A percentile compares a stretch with the other conserved stretches of the same genome.
These are phyloP conservation scores for Leucaena leucocephala DNA, from an alignment of 306 rosid species.

Conservation along the genomic window DNA sequence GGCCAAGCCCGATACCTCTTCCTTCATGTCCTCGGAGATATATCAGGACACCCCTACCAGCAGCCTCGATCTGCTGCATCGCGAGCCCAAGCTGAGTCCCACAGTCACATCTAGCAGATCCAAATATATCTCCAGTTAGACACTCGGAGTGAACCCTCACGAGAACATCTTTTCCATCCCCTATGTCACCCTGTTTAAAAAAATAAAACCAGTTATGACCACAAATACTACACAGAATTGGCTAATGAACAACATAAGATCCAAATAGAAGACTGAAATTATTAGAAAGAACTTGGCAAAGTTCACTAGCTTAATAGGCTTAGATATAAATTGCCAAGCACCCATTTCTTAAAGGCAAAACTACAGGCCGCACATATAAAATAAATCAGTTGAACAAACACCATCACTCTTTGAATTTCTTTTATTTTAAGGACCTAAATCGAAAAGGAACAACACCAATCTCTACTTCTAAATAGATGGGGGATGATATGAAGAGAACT, in stretches of 20 bases:
- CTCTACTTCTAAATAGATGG: background rate
- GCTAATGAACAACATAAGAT: background rate
- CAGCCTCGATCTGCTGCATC: conserved; percentile 94
- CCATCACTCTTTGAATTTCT: background rate
- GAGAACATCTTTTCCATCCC: conserved; percentile 83
- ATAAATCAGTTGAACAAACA: background rate
- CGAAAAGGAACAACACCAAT: background rate
- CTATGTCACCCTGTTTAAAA: conserved; percentile 79
- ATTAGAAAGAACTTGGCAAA: background rate
- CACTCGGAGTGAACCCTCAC: conserved; percentile 98
- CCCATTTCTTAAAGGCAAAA: conserved; percentile 1
- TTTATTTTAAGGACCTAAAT: background rate
- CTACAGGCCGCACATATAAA: background rate
- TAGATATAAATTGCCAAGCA: background rate
- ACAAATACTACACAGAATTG: background rate
- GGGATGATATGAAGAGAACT: background rate
- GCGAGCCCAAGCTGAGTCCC: conserved; percentile 91
- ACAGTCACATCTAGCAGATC: conserved; percentile 96
- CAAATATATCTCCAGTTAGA: conserved; percentile 96
- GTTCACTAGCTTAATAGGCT: background rate
- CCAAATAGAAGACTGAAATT: background rate
- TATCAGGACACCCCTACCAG: conserved; percentile 87
- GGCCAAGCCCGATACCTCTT: conserved; percentile 96
- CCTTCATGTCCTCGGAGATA: conserved; percentile 98
- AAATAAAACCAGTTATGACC: conserved; percentile 2